These are phyloP conservation scores for Knufia fluminis DNA, from an alignment of 2,329 filamentous ascomycete species.

Conservation along the genomic window DNA sequence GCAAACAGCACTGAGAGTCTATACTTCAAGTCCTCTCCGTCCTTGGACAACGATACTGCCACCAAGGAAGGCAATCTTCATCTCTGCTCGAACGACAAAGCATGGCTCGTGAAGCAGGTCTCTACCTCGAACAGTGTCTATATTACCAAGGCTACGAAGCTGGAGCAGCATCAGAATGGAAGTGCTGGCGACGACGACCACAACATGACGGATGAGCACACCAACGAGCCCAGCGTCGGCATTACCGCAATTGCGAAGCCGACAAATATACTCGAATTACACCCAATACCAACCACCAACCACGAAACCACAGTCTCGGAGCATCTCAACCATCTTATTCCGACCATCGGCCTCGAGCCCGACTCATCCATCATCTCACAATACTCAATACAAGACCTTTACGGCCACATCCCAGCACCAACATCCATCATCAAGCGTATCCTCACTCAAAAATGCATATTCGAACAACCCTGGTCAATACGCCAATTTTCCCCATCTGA, in stretches of 20 bases:
- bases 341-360: background rate
- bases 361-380: background rate
- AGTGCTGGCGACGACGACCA: conserved; percentile 16
- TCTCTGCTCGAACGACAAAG: conserved; percentile 49
- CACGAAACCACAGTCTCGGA: conserved; percentile 3
- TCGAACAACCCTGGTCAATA: conserved; percentile 3
- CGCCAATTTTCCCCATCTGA: background rate
- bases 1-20: conserved; percentile 36
- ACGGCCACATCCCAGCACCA: conserved; percentile 18
- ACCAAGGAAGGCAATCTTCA: conserved; percentile 28
- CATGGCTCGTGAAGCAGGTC: conserved; percentile 54
- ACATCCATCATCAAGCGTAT: conserved; percentile 8
- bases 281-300: conserved; percentile 18
- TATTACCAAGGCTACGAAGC: conserved; percentile 28
- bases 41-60: background rate
- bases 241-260: conserved; percentile 38
- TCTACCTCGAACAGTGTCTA: conserved; percentile 57
- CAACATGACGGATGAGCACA: background rate
- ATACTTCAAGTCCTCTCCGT: conserved; percentile 34
- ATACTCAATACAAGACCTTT: conserved; percentile 11
- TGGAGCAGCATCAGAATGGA: conserved; percentile 18
- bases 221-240: background rate
- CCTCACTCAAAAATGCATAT: conserved; percentile 11
- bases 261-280: conserved; percentile 38
- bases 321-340: background rate